A percentile compares a stretch with the other conserved stretches of the same genome.
phyloP scores from a whole-genome alignment of 2,329 filamentous ascomycete species.

The Aspergillus vadensis region DNA sequence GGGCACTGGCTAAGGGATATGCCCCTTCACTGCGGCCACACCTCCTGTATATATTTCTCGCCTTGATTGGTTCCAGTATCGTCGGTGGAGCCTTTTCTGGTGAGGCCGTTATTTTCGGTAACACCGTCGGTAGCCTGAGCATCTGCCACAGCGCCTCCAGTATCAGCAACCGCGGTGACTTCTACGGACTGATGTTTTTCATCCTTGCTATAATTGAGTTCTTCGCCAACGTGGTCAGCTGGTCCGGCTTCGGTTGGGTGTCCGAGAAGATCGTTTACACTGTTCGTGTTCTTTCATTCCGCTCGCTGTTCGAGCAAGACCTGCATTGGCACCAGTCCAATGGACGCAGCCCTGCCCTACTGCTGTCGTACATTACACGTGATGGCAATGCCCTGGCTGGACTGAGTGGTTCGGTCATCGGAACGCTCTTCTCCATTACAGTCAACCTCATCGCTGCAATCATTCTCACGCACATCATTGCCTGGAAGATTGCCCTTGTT shows the following conservation, averaged over 20 bases:
- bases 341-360: constrained; percentile 60
- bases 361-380: constrained; percentile 69
- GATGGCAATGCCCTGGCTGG: constrained; percentile 69
- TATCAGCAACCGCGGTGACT: constrained; percentile 53
- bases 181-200: constrained; percentile 63
- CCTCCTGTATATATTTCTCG: constrained; percentile 48
- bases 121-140: constrained; percentile 60
- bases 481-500: constrained; percentile 76
- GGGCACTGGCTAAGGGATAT: constrained; percentile 31
- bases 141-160: constrained; percentile 53
- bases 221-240: constrained; percentile 63
- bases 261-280: constrained; percentile 67
- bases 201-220: constrained; percentile 62
- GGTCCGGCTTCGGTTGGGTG: constrained; percentile 59
- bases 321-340: constrained; percentile 71
- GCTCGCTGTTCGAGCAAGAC: constrained; percentile 66
- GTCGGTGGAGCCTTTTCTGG: constrained; percentile 61
- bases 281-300: constrained; percentile 65
- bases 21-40: constrained; percentile 41
- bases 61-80: constrained; percentile 54
- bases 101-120: constrained; percentile 62
- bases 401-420: constrained; percentile 70
- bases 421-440: constrained; percentile 67
- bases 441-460: constrained; percentile 70
- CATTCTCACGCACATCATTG: constrained; percentile 68